Evolutionary conservation across 495 filamentous ascomycete species (phyloP).

Genomic region (Apodospora peruviana): DNA sequence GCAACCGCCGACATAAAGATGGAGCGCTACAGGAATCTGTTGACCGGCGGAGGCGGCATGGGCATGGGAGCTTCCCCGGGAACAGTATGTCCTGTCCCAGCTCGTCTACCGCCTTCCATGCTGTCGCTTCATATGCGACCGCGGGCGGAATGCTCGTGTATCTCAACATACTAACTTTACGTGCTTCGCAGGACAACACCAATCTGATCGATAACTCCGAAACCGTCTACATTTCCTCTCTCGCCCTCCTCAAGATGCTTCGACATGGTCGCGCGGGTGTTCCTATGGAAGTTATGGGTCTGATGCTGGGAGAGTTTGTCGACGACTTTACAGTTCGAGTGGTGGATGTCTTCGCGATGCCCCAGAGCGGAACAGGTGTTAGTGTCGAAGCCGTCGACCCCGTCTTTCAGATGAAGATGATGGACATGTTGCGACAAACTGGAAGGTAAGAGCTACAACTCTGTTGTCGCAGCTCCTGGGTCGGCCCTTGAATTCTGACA

Average conservation of each 20-base stretch:
- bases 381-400: conserved; percentile 97
- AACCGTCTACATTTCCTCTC: conserved; percentile 97
- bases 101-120: background rate
- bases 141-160: too few relatives aligned
- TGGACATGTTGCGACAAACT: conserved; percentile 98
- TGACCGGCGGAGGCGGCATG: conserved; percentile 74
- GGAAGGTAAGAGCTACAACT: conserved; percentile 62
- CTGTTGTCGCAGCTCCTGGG: background rate
- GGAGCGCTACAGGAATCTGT: conserved; percentile 83
- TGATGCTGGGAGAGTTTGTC: conserved; percentile 98
- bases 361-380: conserved; percentile 97
- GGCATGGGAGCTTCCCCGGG: conserved; percentile 66
- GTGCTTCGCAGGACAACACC: conserved; percentile 60
- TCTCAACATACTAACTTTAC: background rate
- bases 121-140: too few relatives aligned
- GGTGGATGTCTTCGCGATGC: conserved; percentile 98
- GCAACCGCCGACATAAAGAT: conserved; percentile 38
- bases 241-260: conserved; percentile 97
- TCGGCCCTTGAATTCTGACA: background rate
- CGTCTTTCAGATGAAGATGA: conserved; percentile 99
- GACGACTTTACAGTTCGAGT: conserved; percentile 98
- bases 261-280: conserved; percentile 95
- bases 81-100: conserved; percentile 57
- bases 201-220: conserved; percentile 97
- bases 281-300: conserved; percentile 99